Base-by-base conservation (phyloP, 2,329 filamentous ascomycete genomes). In the Alternaria viburni region DNA sequence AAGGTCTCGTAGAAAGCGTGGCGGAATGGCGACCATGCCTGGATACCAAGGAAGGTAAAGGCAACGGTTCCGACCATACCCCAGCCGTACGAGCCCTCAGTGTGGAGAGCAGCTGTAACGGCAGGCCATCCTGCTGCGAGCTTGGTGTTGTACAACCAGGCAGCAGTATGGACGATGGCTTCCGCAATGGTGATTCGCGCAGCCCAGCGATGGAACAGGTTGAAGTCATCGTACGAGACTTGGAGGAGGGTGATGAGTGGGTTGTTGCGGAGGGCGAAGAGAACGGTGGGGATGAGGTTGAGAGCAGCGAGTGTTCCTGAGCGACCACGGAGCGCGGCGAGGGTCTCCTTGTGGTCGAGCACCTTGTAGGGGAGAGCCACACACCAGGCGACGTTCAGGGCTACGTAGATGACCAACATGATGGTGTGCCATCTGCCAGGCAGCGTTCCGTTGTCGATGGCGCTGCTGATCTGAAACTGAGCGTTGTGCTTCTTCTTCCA, bases 1-100 rank as follows among this genome's bases (percentile, higher is more conserved):
- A 99, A 99, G 1, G 93, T 96, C 82, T 99, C 96, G 83, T 99
- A 99, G 78, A 97, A 97, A 43, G 94, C 93, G 80, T 97, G 95
- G 65, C 96, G 90, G 55, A 99, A 77, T 0, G 93, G 91, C 3
- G 93, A 95, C 57, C 91, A 83, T 10, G 93, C 90, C 26, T 90
- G 83, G 55, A 97, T 74, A 57, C 91, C 75, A 49, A 98, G 84
- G 47, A 91, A 77, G 44, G 87, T 71, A 76, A 97, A 87, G 41
- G 87, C 85, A 52, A 87, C 77, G 15, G 80, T 81, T 49, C 86
- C 90, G 25, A 90, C 82, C 73, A 88, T 85, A 46, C 90, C 91
- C 78, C 82, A 90, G 28, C 81, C 79, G 63, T 93, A 89, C 74
- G 93, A 95, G 12, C 83, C 81, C 69, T 89, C 87, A 57, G 84